A percentile compares a stretch with the other conserved stretches of the same genome.
Evolutionary conservation across 306 rosid species (phyloP).

Genomic region (Gastrolobium villosum): DNA sequence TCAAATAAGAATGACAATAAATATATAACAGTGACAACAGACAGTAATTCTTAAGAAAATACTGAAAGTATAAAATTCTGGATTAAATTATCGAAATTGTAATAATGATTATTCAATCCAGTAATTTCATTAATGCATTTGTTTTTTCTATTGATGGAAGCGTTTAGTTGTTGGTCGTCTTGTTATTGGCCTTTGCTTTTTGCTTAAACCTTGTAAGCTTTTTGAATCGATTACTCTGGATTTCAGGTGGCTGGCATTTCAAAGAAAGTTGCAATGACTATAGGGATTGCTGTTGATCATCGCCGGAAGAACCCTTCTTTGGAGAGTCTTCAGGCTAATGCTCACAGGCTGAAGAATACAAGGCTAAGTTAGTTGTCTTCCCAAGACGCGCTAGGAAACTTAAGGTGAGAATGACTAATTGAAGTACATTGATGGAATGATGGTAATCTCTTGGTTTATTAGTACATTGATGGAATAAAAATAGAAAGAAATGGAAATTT

Average conservation of each 20-base stretch:
- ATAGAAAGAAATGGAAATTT: too few relatives aligned
- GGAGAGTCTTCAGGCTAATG: slow-evolving; percentile 69
- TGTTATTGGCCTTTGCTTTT: neutral
- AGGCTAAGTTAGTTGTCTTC: slow-evolving; percentile 81
- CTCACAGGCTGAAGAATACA: slow-evolving; percentile 74
- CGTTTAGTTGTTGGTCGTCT: neutral
- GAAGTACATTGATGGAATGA: neutral
- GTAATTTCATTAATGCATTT: neutral
- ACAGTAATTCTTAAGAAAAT: too few relatives aligned
- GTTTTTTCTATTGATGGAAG: neutral
- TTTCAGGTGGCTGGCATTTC: slow-evolving; percentile 76
- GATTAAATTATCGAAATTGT: neutral
- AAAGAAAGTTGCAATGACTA: slow-evolving; percentile 70
- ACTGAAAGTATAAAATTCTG: neutral
- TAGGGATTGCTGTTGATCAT: slow-evolving; percentile 79
- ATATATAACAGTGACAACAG: too few relatives aligned
- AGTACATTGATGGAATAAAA: too few relatives aligned
- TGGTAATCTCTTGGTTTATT: neutral
- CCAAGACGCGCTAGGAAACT: slow-evolving; percentile 63
- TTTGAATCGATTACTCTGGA: neutral
- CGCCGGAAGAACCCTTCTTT: slow-evolving; percentile 70
- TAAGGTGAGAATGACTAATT: neutral
- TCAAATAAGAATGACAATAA: too few relatives aligned
- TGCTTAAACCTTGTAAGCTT: neutral
- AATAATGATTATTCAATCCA: neutral